Base-by-base conservation (phyloP, 768 basidiomycete species). In the Paxillus ammoniavirescens region DNA sequence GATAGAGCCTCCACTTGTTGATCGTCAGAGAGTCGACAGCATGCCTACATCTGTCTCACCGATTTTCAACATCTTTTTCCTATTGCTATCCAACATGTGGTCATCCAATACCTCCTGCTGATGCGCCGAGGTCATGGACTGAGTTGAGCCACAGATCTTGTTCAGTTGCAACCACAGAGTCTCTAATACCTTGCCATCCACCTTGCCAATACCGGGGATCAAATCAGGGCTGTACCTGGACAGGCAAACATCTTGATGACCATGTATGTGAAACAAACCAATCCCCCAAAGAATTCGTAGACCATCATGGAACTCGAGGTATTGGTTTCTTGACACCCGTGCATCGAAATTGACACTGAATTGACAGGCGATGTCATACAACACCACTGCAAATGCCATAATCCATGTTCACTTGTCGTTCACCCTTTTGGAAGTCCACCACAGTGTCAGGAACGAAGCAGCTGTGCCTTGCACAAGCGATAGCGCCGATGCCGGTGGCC, bases 181-280 rank as follows among this genome's bases (percentile, higher is more conserved):
- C 43, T 73, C 72, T 8, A 73, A 31, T 6, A 71, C 65, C 43
- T 72, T 68, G 0, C 71, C 66, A 14, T 68, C 67, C 3, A 66
- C 53, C 8, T 65, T 53, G 0, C 63, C 65, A 2, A 54, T 57
- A 0, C 72, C 71, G 0, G 50, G 35, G 5, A 72, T 62, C 33
- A 60, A 72, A 21, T 56, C 58, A 0, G 60, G 58, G 1, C 63
- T 57, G 44, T 50, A 73, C 1, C 63, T 36, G 28, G 58, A 50
- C 4, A 61, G 43, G 50, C 68, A 71, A 12, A 49, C 52, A 2
- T 57, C 50, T n/a, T 60, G 35, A 45, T 70, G 69, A 0, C 62
- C 67, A 46, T 65, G 62, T 5, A 72, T 57, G 37, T 72, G 70
- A 28, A 65, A 72, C 8, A 48, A 30, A 18, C 47, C 47, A 21